A percentile compares a stretch with the other conserved stretches of the same genome.
Evolutionary conservation across 495 filamentous ascomycete genomes (phyloP).

Genomic region (Tuber borchii): DNA sequence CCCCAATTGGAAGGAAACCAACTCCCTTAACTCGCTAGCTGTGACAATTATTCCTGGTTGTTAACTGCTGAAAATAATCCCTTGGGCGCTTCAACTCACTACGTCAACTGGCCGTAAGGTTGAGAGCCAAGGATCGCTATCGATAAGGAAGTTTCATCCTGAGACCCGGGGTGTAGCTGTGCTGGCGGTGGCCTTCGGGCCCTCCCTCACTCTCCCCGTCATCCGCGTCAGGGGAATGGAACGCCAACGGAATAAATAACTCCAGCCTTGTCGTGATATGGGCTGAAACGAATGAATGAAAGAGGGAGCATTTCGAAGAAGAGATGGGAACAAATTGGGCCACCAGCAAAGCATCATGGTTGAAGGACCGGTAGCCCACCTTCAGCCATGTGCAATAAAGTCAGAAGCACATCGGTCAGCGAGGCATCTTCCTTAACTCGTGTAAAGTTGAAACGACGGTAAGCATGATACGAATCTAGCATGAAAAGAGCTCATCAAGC

Average conservation of each 20-base stretch:
- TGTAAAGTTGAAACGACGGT: too few species aligned
- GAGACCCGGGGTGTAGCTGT: background rate
- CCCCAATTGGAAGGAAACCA: background rate
- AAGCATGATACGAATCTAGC: too few species aligned
- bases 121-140: background rate
- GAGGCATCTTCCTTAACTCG: too few species aligned
- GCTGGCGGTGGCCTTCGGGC: background rate
- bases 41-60: background rate
- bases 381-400: background rate
- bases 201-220: background rate
- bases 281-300: background rate
- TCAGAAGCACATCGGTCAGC: background rate
- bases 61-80: background rate
- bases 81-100: background rate
- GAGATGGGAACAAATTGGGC: background rate
- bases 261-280: background rate
- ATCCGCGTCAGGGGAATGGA: background rate
- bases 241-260: background rate
- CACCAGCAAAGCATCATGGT: too few species aligned
- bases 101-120: background rate
- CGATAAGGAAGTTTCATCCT: background rate
- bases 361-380: background rate
- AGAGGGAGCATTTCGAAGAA: background rate
- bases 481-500: too few species aligned
- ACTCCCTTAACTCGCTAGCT: background rate